Conservation (phyloP, 768 basidiomycete genomes). For the Hericium erinaceus region DNA sequence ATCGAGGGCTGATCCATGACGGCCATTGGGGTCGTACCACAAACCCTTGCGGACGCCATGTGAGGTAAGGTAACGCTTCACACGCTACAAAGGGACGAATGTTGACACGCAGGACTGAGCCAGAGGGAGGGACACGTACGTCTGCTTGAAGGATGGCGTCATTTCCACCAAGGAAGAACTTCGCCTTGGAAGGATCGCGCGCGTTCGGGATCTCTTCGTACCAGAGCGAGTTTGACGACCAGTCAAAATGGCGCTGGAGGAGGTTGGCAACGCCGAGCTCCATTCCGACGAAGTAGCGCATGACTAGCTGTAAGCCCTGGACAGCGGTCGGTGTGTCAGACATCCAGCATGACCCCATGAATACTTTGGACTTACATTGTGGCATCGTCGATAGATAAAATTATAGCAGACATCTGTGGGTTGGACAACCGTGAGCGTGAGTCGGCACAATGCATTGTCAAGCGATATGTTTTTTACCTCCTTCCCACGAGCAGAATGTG, state of each 20-base stretch:
- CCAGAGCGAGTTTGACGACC: conserved; percentile 84
- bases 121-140: conserved; percentile 28
- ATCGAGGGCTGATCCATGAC: conserved; percentile 54
- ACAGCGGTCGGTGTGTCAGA: background rate
- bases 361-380: conserved; percentile 36
- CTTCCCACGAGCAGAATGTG: conserved; percentile 91
- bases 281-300: conserved; percentile 81
- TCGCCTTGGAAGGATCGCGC: conserved; percentile 49
- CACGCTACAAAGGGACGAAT: conserved; percentile 35
- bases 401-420: conserved; percentile 77
- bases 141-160: conserved; percentile 72
- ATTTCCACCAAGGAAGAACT: conserved; percentile 75
- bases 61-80: conserved; percentile 63
- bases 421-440: background rate
- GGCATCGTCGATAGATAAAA: conserved; percentile 69
- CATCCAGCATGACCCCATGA: too few relatives aligned
- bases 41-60: conserved; percentile 66
- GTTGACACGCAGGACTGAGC: background rate
- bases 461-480: conserved; percentile 41
- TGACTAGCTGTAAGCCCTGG: conserved; percentile 68
- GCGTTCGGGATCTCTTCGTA: conserved; percentile 84
- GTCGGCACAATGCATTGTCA: background rate
- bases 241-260: conserved; percentile 75
- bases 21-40: conserved; percentile 51
- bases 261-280: conserved; percentile 86